phyloP scores from a whole-genome alignment of 306 rosid species.

The Acacia acuminata region DNA sequence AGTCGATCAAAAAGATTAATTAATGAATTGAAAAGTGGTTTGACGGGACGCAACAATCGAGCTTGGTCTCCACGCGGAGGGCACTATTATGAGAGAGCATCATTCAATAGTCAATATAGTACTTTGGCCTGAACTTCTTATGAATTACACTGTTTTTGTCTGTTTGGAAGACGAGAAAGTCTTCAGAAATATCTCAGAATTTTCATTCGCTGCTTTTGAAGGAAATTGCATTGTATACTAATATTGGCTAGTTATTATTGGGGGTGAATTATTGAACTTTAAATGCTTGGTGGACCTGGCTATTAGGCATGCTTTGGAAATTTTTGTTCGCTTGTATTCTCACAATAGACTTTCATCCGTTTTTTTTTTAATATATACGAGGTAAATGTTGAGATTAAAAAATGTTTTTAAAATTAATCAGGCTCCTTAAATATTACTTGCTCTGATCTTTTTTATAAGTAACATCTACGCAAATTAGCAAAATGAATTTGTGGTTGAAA shows the following conservation, averaged over 20 bases:
- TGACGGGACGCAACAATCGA: background rate
- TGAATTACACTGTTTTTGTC: background rate
- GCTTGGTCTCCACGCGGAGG: slow-evolving; percentile 10
- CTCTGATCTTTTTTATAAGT: no score
- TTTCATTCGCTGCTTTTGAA: background rate
- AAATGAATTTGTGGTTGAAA: no score
- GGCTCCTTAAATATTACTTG: no score
- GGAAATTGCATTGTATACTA: background rate
- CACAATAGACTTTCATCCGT: background rate
- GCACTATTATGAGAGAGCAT: background rate
- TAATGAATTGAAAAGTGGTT: background rate
- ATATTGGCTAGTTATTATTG: background rate
- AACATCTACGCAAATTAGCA: no score
- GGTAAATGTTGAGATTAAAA: background rate
- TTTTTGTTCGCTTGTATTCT: background rate
- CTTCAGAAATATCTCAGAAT: background rate
- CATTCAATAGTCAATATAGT: background rate
- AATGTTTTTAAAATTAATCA: no score
- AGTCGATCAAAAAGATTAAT: background rate
- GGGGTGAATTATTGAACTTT: background rate
- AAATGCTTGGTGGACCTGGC: background rate
- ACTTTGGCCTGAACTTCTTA: background rate
- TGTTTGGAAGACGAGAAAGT: background rate
- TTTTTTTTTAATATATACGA: background rate
- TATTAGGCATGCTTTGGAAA: background rate